Evolutionary conservation across 352 stramenopile species (phyloP).

Genomic region (Phytopythium kandeliae): DNA sequence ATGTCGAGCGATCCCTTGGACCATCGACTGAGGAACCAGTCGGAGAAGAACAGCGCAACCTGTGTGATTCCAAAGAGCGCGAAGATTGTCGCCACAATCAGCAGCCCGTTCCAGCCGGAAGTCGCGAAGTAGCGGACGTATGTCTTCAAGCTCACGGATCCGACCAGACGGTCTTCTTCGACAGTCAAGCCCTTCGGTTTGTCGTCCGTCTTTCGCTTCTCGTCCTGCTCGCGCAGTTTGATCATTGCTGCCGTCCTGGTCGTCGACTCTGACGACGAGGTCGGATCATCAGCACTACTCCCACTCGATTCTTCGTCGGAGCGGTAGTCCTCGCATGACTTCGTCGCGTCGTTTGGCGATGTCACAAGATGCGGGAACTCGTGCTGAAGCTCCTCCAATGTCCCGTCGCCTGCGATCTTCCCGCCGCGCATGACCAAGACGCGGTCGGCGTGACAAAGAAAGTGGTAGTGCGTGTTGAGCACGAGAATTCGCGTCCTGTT

Average conservation of each 20-base stretch:
- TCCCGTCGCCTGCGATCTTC: constrained; percentile 64
- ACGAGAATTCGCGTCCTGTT: constrained; percentile 82
- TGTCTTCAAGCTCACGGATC: constrained; percentile 15
- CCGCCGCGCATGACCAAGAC: constrained; percentile 63
- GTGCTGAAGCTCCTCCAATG: no score
- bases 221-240: not conserved
- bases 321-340: no score
- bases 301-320: no score
- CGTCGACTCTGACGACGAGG: no score
- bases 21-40: constrained; percentile 54
- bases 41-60: constrained; percentile 47
- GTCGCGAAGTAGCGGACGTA: constrained; percentile 40
- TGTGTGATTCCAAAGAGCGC: constrained; percentile 30
- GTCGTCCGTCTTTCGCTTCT: no score
- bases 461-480: constrained; percentile 88
- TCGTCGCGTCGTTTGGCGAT: no score
- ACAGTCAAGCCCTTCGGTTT: not conserved
- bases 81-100: constrained; percentile 20
- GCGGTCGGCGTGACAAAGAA: constrained; percentile 44
- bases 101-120: constrained; percentile 38
- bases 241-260: not conserved
- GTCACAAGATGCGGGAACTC: no score
- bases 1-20: constrained; percentile 23
- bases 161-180: constrained; percentile 28
- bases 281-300: no score